A percentile compares a stretch with the other conserved stretches of the same genome.
Evolutionary conservation across 352 stramenopile species (phyloP).

Genomic region (Phytophthora quininea): DNA sequence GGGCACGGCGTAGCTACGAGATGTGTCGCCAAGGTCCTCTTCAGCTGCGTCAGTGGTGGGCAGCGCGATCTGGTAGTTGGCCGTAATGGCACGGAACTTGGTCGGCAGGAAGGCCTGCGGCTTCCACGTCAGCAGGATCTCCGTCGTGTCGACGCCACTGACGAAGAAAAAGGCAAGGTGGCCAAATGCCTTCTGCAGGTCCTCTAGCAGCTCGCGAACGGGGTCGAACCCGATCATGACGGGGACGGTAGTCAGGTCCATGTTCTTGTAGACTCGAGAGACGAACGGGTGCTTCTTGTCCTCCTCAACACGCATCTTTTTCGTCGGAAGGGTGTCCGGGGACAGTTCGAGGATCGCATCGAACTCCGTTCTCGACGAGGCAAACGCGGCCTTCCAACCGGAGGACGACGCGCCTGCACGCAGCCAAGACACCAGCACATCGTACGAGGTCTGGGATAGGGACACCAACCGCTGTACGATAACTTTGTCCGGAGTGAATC

Average conservation of each 20-base stretch:
- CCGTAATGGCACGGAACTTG: conserved; percentile 85
- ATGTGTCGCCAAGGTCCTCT: conserved; percentile 28
- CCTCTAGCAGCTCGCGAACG: conserved; percentile 63
- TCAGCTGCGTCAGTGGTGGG: conserved; percentile 34
- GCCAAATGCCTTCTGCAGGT: conserved; percentile 62
- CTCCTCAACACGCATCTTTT: conserved; percentile 49
- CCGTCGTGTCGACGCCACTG: conserved; percentile 60
- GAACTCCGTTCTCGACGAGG: conserved; percentile 60
- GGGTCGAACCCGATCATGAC: conserved; percentile 82
- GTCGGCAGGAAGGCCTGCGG: conserved; percentile 74
- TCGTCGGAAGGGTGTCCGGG: conserved; percentile 60
- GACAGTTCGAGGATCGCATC: conserved; percentile 65
- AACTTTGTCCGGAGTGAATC: conserved; percentile 63
- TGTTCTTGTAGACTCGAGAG: conserved; percentile 87
- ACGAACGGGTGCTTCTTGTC: conserved; percentile 78
- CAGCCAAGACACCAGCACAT: conserved; percentile 66
- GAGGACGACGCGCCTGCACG: conserved; percentile 48
- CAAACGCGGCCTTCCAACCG: conserved; percentile 74
- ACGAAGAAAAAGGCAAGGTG: conserved; percentile 85
- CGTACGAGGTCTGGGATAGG: conserved; percentile 65
- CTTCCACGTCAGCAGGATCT: conserved; percentile 85
- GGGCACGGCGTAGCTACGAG: conserved; percentile 57
- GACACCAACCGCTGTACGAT: conserved; percentile 69
- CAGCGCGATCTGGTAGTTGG: conserved; percentile 62
- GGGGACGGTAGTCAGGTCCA: conserved; percentile 65